Evolutionary conservation across 2,329 filamentous ascomycete genomes (phyloP).

Genomic region (Hypoxylon sp.): DNA sequence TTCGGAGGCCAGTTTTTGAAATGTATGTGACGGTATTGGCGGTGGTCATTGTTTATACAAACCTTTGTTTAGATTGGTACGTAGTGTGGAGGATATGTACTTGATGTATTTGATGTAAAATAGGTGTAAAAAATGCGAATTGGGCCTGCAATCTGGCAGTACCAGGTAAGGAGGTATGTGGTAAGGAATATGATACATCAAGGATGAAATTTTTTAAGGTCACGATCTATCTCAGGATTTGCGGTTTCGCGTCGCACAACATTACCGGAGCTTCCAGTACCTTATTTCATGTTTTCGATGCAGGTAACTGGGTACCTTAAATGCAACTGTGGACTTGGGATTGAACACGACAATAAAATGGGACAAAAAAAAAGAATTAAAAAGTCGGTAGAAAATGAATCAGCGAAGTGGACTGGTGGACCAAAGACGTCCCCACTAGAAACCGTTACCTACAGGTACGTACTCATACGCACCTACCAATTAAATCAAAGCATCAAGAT

Average conservation of each 20-base stretch:
- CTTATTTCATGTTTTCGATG: too few species aligned
- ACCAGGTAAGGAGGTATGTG: neutral
- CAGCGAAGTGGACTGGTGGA: conserved; percentile 31
- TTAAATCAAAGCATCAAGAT: too few species aligned
- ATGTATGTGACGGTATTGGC: conserved; percentile 28
- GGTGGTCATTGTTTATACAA: conserved; percentile 23
- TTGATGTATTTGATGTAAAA: too few species aligned
- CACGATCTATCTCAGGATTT: conserved; percentile 34
- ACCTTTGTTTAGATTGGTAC: conserved; percentile 19
- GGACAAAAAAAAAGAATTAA: neutral
- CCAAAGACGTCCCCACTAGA: conserved; percentile 25
- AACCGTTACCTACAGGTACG: conserved; percentile 5
- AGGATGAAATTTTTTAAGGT: conserved; percentile 33
- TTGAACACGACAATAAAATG: neutral
- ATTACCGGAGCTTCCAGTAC: conserved; percentile 24
- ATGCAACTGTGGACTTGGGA: conserved; percentile 11
- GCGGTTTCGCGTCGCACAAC: conserved; percentile 26
- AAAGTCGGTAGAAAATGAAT: conserved; percentile 31
- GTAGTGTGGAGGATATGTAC: conserved; percentile 10
- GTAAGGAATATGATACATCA: conserved; percentile 37
- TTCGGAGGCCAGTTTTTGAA: conserved; percentile 29
- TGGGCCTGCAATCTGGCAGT: conserved; percentile 1
- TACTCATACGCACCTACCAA: too few species aligned
- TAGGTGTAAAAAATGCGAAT: too few species aligned
- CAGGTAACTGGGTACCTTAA: conserved; percentile 28